phyloP scores from a whole-genome alignment of 2,329 filamentous ascomycete species.

The Colletotrichum sp. region DNA sequence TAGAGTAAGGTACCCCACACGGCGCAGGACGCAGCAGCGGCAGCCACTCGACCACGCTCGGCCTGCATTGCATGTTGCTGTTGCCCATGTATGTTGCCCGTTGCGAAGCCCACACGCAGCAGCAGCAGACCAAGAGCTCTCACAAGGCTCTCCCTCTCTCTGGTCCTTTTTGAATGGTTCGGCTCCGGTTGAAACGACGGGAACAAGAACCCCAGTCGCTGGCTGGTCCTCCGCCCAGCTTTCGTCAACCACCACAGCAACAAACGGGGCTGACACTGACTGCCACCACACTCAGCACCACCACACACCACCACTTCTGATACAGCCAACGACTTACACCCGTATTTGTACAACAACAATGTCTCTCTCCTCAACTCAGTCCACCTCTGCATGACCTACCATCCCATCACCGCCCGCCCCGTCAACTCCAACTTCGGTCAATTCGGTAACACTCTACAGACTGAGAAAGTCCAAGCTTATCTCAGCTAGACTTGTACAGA shows the following conservation, averaged over 20 bases:
- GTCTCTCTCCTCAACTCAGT: background rate
- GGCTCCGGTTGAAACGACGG: background rate
- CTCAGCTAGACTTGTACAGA: background rate
- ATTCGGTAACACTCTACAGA: background rate
- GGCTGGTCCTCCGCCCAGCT: background rate
- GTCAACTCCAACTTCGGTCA: background rate
- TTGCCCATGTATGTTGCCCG: background rate
- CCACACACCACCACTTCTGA: background rate
- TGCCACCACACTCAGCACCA: background rate
- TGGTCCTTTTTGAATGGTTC: background rate
- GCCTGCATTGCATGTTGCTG: background rate
- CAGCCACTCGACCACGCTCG: background rate
- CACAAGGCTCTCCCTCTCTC: background rate
- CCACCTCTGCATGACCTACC: background rate
- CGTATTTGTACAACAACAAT: background rate
- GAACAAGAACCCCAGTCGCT: background rate
- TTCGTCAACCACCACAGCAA: background rate
- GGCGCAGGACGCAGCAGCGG: background rate
- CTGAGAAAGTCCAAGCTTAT: constrained; percentile 2
- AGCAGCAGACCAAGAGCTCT: background rate
- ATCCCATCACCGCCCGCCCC: background rate
- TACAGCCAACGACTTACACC: background rate
- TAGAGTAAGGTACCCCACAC: background rate
- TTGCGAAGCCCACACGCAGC: background rate
- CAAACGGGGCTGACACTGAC: background rate